These are phyloP conservation scores for Metschnikowia borealis DNA, from an alignment of 805 yeast species.

Conservation along the genomic window DNA sequence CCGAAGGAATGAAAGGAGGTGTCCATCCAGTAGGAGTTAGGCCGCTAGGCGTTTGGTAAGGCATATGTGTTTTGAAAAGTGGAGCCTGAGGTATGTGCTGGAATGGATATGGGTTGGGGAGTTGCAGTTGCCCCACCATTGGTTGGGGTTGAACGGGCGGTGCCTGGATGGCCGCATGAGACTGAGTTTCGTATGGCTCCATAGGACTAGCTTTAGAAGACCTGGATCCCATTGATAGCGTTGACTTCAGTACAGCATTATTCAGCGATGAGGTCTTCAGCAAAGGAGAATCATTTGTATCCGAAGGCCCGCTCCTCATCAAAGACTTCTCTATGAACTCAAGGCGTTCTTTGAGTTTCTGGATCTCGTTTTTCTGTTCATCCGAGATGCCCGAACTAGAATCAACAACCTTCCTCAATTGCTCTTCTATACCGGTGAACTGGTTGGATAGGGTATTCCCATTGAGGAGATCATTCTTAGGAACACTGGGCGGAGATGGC, in stretches of 20 bases:
- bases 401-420: not conserved
- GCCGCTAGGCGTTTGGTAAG: not conserved
- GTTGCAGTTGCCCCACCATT: not conserved
- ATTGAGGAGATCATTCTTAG: not conserved
- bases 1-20: not conserved
- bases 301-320: not conserved
- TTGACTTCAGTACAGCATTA: not conserved
- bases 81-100: not conserved
- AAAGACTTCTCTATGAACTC: slow-evolving; percentile 16
- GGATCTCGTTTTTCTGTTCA: slow-evolving; percentile 13
- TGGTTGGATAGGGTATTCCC: not conserved
- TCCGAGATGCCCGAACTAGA: not conserved
- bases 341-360: slow-evolving; percentile 15
- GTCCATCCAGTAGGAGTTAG: not conserved
- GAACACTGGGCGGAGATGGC: not conserved
- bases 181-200: slow-evolving; percentile 1
- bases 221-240: not conserved
- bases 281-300: not conserved
- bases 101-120: not conserved
- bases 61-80: not conserved
- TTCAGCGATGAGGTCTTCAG: not conserved
- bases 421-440: not conserved
- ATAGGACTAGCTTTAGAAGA: not conserved
- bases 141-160: not conserved
- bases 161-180: not conserved